Percentiles rank a stretch among this genome's conserved stretches.
phyloP scores from a whole-genome alignment of 345 rosid genomes.

The Eucalyptus lansdowneana region DNA sequence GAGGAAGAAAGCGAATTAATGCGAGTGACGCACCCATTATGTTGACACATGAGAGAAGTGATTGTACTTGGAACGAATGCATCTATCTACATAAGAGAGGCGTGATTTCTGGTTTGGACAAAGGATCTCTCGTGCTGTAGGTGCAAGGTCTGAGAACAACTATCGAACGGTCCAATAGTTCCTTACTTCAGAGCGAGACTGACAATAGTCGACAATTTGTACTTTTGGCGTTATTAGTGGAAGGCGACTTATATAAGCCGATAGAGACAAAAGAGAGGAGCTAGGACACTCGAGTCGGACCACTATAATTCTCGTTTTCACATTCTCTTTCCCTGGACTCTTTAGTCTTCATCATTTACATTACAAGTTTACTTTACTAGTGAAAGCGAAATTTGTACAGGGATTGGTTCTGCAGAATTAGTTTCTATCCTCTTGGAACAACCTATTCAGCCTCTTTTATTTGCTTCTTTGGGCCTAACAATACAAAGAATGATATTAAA shows the following conservation, averaged over 20 bases:
- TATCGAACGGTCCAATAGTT: background rate
- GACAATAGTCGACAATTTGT: background rate
- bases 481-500: background rate
- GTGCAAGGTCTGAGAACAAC: background rate
- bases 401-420: background rate
- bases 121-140: background rate
- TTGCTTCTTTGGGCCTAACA: background rate
- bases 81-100: background rate
- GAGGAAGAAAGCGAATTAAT: background rate
- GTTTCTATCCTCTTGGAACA: background rate
- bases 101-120: rapidly evolving
- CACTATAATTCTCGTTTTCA: background rate
- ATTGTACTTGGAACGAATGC: background rate
- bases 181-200: background rate
- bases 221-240: background rate
- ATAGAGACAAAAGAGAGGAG: background rate
- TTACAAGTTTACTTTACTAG: background rate
- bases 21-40: rapidly evolving
- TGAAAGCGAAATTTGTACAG: background rate
- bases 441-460: background rate
- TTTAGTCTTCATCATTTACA: background rate
- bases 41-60: background rate
- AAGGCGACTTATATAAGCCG: background rate
- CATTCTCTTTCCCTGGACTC: background rate
- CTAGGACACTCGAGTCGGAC: background rate